phyloP scores from a whole-genome alignment of 768 basidiomycete genomes.

The Naganishia randhawae region DNA sequence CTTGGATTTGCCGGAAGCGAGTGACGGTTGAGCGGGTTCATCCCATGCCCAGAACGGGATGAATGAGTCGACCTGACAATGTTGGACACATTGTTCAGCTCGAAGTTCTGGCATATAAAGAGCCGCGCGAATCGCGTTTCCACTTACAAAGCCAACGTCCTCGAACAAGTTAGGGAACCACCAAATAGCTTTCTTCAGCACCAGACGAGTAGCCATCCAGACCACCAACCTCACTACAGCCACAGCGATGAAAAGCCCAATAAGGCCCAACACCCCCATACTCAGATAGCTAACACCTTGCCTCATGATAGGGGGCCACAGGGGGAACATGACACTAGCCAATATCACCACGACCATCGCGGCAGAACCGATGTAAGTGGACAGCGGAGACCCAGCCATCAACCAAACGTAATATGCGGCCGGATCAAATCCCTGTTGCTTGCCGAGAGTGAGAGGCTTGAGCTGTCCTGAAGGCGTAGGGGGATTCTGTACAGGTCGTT shows the following conservation, averaged over 20 bases:
- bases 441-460: slow-evolving; percentile 73
- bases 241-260: slow-evolving; percentile 84
- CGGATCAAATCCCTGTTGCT: slow-evolving; percentile 65
- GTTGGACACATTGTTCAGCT: not conserved
- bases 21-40: slow-evolving; percentile 63
- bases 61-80: slow-evolving; percentile 82
- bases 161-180: slow-evolving; percentile 97
- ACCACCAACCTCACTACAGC: slow-evolving; percentile 87
- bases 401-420: slow-evolving; percentile 95
- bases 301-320: slow-evolving; percentile 91
- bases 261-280: slow-evolving; percentile 77
- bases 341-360: slow-evolving; percentile 91
- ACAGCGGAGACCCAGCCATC: slow-evolving; percentile 89
- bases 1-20: slow-evolving; percentile 58
- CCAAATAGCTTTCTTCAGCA: slow-evolving; percentile 89
- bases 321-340: slow-evolving; percentile 96
- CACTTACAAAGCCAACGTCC: slow-evolving; percentile 93
- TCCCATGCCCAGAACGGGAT: slow-evolving; percentile 98
- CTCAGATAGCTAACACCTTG: slow-evolving; percentile 94
- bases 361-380: slow-evolving; percentile 81
- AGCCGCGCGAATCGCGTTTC: not conserved
- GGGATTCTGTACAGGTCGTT: slow-evolving; percentile 57
- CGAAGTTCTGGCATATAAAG: not conserved
- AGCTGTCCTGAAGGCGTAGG: slow-evolving; percentile 53
- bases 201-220: slow-evolving; percentile 85